phyloP scores from a whole-genome alignment of 441 rosid genomes.

The Breynia disticha region DNA sequence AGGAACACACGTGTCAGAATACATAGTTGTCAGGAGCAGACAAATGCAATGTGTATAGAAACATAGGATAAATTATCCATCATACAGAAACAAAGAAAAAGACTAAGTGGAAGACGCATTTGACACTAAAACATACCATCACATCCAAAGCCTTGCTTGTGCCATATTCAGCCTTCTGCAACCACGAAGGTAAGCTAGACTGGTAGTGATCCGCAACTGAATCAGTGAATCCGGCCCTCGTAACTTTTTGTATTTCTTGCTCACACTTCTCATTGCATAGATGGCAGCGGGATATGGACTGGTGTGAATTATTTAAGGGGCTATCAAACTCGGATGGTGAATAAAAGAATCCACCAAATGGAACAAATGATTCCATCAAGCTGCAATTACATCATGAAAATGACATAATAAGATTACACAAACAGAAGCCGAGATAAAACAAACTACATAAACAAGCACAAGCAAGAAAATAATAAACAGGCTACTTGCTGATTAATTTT shows the following conservation, averaged over 20 bases:
- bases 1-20: too few relatives aligned
- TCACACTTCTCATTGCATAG: conserved; percentile 34
- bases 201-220: conserved; percentile 53
- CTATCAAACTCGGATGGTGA: conserved; percentile 43
- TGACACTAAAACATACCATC: conserved; percentile 33
- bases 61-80: not conserved
- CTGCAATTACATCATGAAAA: conserved; percentile 27
- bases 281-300: conserved; percentile 22
- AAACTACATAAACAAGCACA: not conserved
- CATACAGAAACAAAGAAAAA: not conserved
- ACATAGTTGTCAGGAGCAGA: not conserved
- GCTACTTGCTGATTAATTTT: too few relatives aligned
- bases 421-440: too few relatives aligned
- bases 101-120: not conserved
- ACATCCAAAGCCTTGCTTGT: conserved; percentile 23
- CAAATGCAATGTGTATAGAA: not conserved
- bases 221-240: conserved; percentile 29
- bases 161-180: conserved; percentile 45
- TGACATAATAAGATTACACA: conserved; percentile 13
- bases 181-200: conserved; percentile 57
- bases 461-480: too few relatives aligned
- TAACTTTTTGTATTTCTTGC: conserved; percentile 28
- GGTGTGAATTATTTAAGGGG: conserved; percentile 29
- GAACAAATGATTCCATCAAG: conserved; percentile 86
- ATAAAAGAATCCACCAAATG: conserved; percentile 84